Percentiles rank a stretch among this genome's conserved stretches.
These are phyloP conservation scores for Lachnellula subtilissima DNA, from an alignment of 2,329 filamentous ascomycete genomes.

Conservation along the genomic window DNA sequence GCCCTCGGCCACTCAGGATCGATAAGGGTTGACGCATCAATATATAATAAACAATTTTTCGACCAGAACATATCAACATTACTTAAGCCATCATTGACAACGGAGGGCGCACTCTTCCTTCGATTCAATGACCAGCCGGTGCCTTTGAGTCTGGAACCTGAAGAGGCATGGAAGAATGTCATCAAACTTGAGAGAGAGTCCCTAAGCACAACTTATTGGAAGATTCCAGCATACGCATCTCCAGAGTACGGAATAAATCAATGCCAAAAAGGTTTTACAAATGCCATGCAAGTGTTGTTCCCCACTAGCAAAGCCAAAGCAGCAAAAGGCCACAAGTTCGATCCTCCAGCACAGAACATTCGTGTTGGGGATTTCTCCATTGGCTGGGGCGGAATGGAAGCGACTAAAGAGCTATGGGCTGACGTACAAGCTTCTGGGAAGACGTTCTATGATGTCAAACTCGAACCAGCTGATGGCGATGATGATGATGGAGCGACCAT, in stretches of 20 bases:
- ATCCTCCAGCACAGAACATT: conserved; percentile 2
- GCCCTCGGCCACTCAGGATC: no score
- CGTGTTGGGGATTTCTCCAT: conserved; percentile 1
- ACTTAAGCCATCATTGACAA: no score
- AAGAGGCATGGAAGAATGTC: neutral
- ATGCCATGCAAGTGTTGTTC: conserved; percentile 12
- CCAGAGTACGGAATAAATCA: conserved; percentile 17
- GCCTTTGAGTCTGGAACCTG: conserved; percentile 1
- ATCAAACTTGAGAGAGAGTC: neutral
- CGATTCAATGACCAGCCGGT: neutral
- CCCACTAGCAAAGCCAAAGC: neutral
- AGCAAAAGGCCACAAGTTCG: neutral
- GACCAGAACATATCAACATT: no score
- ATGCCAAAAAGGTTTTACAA: conserved; percentile 15
- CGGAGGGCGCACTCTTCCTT: neutral
- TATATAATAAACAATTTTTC: no score
- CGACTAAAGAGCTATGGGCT: conserved; percentile 4
- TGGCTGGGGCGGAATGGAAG: conserved; percentile 19
- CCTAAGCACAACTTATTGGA: conserved; percentile 18
- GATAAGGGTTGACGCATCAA: no score
- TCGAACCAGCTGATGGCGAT: no score
- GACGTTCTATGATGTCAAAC: no score
- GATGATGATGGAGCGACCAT: no score
- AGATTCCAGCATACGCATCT: conserved; percentile 9
- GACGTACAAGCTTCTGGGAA: neutral